A percentile compares a stretch with the other conserved stretches of the same genome.
Evolutionary conservation across 208 protist genomes (phyloP).

Genomic region (Borovskyia barvae): DNA sequence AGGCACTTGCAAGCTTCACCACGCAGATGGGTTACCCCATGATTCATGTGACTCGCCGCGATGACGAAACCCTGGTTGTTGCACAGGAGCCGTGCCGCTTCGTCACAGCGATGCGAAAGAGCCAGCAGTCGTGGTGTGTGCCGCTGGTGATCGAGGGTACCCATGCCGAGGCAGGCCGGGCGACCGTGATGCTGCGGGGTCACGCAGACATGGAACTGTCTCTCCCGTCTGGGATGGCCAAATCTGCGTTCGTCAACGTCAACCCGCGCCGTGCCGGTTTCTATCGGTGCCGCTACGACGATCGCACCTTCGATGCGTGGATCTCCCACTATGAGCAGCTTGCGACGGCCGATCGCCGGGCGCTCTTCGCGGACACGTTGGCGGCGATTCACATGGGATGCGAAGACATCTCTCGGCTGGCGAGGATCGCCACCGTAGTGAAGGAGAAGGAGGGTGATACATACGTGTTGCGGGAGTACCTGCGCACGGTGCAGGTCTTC

Average conservation of each 20-base stretch:
- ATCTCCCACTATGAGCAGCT: conserved; percentile 49
- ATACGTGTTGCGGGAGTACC: conserved; percentile 58
- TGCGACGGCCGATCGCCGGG: conserved; percentile 39
- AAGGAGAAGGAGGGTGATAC: conserved; percentile 43
- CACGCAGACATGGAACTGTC: conserved; percentile 34
- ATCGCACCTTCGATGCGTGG: conserved; percentile 48
- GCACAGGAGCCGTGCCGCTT: conserved; percentile 67
- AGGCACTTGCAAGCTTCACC: conserved; percentile 92
- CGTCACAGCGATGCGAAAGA: conserved; percentile 28
- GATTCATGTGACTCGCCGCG: conserved; percentile 51
- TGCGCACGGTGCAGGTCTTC: conserved; percentile 32
- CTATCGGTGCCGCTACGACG: conserved; percentile 86
- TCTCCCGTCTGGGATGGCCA: conserved; percentile 34
- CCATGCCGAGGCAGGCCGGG: conserved; percentile 23
- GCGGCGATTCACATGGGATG: conserved; percentile 76
- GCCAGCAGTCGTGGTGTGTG: conserved; percentile 54
- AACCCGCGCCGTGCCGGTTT: conserved; percentile 79
- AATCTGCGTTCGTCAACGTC: conserved; percentile 39
- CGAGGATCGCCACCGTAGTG: conserved; percentile 34
- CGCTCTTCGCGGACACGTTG: conserved; percentile 73
- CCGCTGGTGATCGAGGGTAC: conserved; percentile 62
- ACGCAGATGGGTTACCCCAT: conserved; percentile 93
- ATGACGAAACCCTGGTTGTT: conserved; percentile 6
- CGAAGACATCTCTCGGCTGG: conserved; percentile 53
- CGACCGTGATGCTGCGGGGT: conserved; percentile 53